A percentile compares a stretch with the other conserved stretches of the same genome.
Conservation (phyloP, 257 asterid species). For the Gentiana dahurica region DNA sequence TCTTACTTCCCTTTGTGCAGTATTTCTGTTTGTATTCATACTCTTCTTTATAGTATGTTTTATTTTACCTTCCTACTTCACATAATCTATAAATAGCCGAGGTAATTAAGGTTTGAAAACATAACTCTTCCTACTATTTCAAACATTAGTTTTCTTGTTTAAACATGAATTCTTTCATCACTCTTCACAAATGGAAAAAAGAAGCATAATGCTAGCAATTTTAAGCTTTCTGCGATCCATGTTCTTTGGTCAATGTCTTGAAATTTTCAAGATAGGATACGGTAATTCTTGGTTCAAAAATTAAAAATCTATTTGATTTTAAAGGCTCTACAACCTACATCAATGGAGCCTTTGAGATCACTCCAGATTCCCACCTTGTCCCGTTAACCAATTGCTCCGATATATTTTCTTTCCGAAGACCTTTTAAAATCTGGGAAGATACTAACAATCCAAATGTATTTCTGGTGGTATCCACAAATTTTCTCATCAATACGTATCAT, state of each 20-base stretch:
- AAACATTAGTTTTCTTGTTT: no score
- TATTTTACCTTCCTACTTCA: no score
- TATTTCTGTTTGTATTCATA: no score
- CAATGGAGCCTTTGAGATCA: slow-evolving; percentile 47
- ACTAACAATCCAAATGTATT: not conserved
- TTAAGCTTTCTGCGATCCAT: slow-evolving; percentile 9
- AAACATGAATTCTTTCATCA: no score
- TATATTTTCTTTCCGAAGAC: slow-evolving; percentile 20
- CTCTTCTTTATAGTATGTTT: no score
- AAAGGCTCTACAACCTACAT: slow-evolving; percentile 22
- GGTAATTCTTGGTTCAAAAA: slow-evolving; percentile 17
- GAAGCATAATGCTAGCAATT: no score
- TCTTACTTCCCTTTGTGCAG: no score
- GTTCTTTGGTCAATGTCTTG: slow-evolving; percentile 19
- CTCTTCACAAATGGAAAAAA: no score
- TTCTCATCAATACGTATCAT: slow-evolving; percentile 47
- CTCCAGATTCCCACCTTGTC: slow-evolving; percentile 39
- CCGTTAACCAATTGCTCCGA: slow-evolving; percentile 25
- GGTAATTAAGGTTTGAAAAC: no score
- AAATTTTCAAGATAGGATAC: slow-evolving; percentile 4
- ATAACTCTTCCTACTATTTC: no score
- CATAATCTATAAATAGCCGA: no score
- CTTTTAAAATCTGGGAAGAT: slow-evolving; percentile 56
- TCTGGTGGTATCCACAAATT: slow-evolving; percentile 43
- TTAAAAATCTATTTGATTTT: not conserved